Evolutionary conservation across 257 asterid species (phyloP).

Genomic region (Fraxinus quadrangulata): DNA sequence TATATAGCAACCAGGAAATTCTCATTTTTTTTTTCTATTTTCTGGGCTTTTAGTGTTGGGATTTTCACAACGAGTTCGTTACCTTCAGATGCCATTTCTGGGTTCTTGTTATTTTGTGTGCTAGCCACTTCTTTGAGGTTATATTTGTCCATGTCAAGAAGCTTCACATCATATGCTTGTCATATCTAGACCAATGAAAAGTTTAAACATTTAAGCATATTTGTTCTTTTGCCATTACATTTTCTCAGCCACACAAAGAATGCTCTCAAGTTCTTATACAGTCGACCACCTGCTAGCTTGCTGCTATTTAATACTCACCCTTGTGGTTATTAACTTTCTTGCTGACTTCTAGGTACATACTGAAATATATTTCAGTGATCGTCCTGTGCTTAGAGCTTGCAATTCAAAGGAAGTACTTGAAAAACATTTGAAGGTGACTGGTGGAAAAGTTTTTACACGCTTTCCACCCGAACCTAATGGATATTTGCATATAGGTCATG

Average conservation of each 20-base stretch:
- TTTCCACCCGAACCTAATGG: slow-evolving; percentile 99
- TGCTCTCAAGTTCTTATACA: background rate
- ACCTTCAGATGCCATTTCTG: background rate
- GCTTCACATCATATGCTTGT: background rate
- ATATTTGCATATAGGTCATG: slow-evolving; percentile 93
- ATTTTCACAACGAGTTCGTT: background rate
- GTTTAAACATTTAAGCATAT: background rate
- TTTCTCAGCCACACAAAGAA: background rate
- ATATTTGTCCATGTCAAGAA: background rate
- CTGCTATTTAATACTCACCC: background rate
- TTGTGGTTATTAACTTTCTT: slow-evolving; percentile 6
- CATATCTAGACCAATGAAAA: background rate
- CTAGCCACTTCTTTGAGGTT: background rate
- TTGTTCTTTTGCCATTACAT: background rate
- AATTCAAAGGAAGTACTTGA: slow-evolving; percentile 81
- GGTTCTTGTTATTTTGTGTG: background rate
- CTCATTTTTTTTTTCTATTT: background rate
- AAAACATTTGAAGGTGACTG: slow-evolving; percentile 73
- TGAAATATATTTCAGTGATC: slow-evolving; percentile 84
- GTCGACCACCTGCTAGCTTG: background rate
- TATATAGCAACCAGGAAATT: background rate
- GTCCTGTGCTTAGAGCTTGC: slow-evolving; percentile 81
- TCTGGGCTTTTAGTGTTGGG: background rate
- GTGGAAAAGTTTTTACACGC: slow-evolving; percentile 83
- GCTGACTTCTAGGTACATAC: slow-evolving; percentile 72